Evolutionary conservation across 345 rosid genomes (phyloP).

Genomic region (Clausena lansium): DNA sequence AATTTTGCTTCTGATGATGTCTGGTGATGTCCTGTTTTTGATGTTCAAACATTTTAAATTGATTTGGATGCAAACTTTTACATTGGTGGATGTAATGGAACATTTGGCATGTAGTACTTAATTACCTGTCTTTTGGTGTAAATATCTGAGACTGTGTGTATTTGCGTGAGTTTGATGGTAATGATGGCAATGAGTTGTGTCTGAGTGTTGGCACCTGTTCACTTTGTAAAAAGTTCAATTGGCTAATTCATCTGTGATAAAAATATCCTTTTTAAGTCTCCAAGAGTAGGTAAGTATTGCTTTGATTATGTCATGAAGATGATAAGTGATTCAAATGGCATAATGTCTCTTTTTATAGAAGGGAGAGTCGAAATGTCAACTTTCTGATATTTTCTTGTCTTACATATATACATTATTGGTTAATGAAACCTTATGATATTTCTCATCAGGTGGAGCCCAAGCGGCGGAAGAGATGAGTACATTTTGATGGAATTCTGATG

Average conservation of each 20-base stretch:
- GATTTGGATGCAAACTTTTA: background rate
- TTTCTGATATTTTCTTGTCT: background rate
- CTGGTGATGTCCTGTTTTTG: background rate
- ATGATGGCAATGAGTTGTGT: background rate
- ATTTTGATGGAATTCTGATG: conserved; percentile 8
- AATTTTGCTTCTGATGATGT: background rate
- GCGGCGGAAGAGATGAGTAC: conserved; percentile 56
- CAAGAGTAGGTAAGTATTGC: background rate
- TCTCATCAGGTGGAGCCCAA: conserved; percentile 55
- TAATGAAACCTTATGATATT: background rate
- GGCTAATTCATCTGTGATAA: background rate
- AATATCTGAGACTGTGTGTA: background rate
- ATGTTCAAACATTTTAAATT: background rate
- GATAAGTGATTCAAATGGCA: background rate
- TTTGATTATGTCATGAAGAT: background rate
- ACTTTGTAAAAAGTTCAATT: background rate
- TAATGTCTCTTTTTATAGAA: background rate
- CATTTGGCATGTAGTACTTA: background rate
- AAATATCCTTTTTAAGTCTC: background rate
- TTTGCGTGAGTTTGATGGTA: background rate
- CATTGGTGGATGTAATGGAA: background rate
- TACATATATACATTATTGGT: background rate
- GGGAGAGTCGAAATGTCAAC: background rate
- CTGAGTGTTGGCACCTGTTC: background rate
- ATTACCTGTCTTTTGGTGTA: background rate